Percentiles rank a stretch among this genome's conserved stretches.
Evolutionary conservation across 2,329 filamentous ascomycete species (phyloP).

Genomic region (Colletotrichum australisinense): DNA sequence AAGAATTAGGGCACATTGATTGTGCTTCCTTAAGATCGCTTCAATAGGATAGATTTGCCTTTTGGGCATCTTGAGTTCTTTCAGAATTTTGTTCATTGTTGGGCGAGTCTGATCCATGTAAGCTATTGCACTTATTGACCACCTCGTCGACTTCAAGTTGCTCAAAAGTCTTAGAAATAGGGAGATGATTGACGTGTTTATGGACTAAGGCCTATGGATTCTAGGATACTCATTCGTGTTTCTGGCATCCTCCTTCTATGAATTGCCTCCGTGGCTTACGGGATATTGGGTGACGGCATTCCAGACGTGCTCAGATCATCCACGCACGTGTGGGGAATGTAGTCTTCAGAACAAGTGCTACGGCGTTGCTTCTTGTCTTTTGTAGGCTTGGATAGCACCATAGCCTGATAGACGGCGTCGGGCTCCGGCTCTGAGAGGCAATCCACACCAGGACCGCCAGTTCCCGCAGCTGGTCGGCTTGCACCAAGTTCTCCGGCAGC

Average conservation of each 20-base stretch:
- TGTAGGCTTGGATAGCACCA: neutral
- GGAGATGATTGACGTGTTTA: neutral
- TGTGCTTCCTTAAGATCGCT: too few relatives aligned
- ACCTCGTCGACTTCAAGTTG: too few relatives aligned
- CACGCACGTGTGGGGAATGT: neutral
- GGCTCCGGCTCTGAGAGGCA: conserved; percentile 10
- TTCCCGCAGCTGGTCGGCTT: too few relatives aligned
- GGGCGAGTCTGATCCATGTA: too few relatives aligned
- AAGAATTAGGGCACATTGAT: too few relatives aligned
- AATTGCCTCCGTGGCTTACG: neutral
- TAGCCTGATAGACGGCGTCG: conserved; percentile 6
- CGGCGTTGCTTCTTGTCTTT: neutral
- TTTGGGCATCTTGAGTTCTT: too few relatives aligned
- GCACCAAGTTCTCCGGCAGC: neutral
- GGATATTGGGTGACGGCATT: neutral
- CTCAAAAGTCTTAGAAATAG: neutral
- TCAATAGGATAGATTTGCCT: too few relatives aligned
- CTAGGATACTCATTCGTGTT: neutral
- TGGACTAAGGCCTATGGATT: neutral
- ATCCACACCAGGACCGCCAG: neutral
- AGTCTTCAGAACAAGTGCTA: conserved; percentile 1
- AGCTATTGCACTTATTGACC: too few relatives aligned
- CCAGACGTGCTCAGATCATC: neutral
- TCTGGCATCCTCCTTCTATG: too few relatives aligned
- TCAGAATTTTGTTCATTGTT: too few relatives aligned